Conservation (phyloP, 2,329 filamentous ascomycete species). For the Beauveria sp. region DNA sequence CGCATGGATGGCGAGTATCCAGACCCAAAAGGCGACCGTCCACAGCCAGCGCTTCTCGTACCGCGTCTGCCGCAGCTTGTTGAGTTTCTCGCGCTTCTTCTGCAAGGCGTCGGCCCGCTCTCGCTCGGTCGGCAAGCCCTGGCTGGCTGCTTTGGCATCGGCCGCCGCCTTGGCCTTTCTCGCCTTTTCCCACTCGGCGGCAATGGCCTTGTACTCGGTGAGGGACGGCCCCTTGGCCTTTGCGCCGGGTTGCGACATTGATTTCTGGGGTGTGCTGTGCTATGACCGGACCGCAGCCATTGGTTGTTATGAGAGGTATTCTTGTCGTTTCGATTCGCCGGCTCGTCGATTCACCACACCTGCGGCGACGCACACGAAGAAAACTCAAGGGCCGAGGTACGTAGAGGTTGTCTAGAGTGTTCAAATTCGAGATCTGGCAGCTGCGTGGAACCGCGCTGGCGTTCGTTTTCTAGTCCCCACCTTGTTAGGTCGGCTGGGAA, state of each 20-base stretch:
- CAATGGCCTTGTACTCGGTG: conserved; percentile 45
- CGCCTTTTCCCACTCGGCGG: conserved; percentile 45
- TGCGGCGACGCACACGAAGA: neutral
- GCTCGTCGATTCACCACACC: neutral
- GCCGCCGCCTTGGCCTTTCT: conserved; percentile 41
- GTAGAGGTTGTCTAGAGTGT: neutral
- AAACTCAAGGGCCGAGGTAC: neutral
- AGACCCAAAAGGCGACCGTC: conserved; percentile 60
- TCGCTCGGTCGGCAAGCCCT: conserved; percentile 24
- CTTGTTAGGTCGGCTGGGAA: neutral
- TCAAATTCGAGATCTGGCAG: neutral
- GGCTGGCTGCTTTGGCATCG: conserved; percentile 26
- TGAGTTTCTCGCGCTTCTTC: conserved; percentile 37
- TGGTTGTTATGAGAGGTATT: neutral
- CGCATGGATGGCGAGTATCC: conserved; percentile 66
- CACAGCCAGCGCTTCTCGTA: conserved; percentile 49
- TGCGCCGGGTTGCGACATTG: conserved; percentile 8
- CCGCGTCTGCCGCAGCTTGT: conserved; percentile 37
- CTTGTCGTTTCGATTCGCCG: neutral
- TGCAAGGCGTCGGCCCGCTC: conserved; percentile 33
- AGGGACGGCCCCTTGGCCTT: conserved; percentile 5
- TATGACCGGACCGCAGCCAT: conserved; percentile 2
- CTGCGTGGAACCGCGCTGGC: conserved; percentile 6
- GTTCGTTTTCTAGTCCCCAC: neutral
- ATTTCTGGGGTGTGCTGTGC: neutral